Evolutionary conservation across 2,329 filamentous ascomycete genomes (phyloP), one percentile per base, ranked within the genome.

Genomic region (Colletotrichum tanaceti): DNA sequence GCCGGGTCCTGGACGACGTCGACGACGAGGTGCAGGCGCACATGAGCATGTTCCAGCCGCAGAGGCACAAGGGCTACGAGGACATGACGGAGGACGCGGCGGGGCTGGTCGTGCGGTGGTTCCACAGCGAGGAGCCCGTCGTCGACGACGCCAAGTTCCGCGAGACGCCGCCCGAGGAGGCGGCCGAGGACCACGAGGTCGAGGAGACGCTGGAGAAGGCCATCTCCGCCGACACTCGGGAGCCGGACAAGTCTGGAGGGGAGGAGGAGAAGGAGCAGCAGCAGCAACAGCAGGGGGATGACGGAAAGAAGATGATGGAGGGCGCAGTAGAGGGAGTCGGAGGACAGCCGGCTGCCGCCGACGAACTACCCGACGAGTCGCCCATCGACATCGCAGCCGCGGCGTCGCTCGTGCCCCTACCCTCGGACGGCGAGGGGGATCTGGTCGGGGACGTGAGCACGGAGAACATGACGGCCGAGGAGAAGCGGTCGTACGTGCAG

Each of bases 21-120:
- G 81, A 82, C 1, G 91, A 93, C 72, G 93, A 97, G 79, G 87
- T 93, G 1, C 85, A 86, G 67, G 92, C 92, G 1, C 93, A 96
- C 74, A 86, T 89, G 77, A 85, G 81, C 73, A 81, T 93, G 84
- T 93, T 93, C 74, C 83, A 82, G 49, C 85, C 86, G 0, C 83
- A 85, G 66, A 87, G 85, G 72, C 90, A 92, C 72, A 82, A 85
- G 9, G 86, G 86, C 1, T 92, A 92, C 72, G 88, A 89, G 68
- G 81, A 81, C 6, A 90, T 92, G 85, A 83, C 85, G 18, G 85
- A 87, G 47, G 79, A 85, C 49, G 86, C 89, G 1, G 86, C 86
- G 47, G 84, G 86, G 68, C 77, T 88, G 52, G 83, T 90, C 4
- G 81, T 86, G 3, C 78, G 81, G 38, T 92, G 90, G 89, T 86